Evolutionary conservation across 2,329 filamentous ascomycete species (phyloP).

Genomic region (Fusarium clavum): DNA sequence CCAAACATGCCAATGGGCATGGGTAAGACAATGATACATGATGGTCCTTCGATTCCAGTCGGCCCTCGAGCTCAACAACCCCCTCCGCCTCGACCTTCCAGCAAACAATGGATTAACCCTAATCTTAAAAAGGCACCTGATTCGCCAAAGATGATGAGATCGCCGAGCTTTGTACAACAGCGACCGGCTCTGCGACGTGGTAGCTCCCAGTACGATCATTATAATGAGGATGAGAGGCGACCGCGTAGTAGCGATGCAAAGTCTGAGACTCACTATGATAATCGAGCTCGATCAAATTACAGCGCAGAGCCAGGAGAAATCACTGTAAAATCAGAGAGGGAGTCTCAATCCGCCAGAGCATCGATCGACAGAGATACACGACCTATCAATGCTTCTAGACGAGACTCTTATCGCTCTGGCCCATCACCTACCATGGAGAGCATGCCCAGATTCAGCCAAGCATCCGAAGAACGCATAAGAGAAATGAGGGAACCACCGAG

Average conservation of each 20-base stretch:
- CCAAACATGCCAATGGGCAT: conserved; percentile 53
- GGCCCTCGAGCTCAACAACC: conserved; percentile 66
- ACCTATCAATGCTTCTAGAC: conserved; percentile 21
- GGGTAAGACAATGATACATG: conserved; percentile 55
- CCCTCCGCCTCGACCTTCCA: conserved; percentile 60
- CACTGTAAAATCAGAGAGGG: conserved; percentile 55
- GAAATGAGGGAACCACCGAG: conserved; percentile 19
- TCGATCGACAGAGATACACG: conserved; percentile 44
- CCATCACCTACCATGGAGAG: conserved; percentile 44
- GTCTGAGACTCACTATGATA: conserved; percentile 55
- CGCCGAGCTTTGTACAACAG: conserved; percentile 61
- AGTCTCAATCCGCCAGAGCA: conserved; percentile 50
- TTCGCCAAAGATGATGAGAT: conserved; percentile 63
- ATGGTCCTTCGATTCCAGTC: conserved; percentile 62
- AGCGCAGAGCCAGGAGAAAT: conserved; percentile 63
- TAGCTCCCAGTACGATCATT: conserved; percentile 52
- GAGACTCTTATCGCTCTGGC: conserved; percentile 33
- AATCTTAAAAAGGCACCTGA: conserved; percentile 63
- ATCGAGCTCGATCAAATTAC: conserved; percentile 54
- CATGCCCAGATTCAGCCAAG: conserved; percentile 29
- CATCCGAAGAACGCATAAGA: conserved; percentile 19
- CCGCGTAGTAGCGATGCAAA: conserved; percentile 67
- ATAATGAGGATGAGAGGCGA: conserved; percentile 57
- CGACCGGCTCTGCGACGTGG: conserved; percentile 55
- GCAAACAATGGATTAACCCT: conserved; percentile 71